A percentile compares a stretch with the other conserved stretches of the same genome.
Evolutionary conservation across 768 basidiomycete species (phyloP).

Genomic region (Paxillus rubicundulus): DNA sequence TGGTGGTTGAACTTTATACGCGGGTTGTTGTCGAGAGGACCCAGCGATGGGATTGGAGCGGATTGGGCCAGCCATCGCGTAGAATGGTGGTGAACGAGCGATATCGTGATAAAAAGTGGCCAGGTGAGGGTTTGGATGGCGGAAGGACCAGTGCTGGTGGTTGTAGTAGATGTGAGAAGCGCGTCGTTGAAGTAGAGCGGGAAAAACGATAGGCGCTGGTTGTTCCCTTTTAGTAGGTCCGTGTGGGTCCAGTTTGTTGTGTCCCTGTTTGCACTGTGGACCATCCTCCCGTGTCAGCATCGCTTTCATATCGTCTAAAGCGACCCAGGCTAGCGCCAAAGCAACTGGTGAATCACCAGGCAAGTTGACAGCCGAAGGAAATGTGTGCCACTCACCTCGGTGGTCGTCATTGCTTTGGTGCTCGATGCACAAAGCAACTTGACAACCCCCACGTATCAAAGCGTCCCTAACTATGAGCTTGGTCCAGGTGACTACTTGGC

Average conservation of each 20-base stretch:
- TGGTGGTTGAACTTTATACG: conserved; percentile 39
- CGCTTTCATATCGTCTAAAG: conserved; percentile 12
- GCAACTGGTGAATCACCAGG: background rate
- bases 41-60: conserved; percentile 2
- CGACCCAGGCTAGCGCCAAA: background rate
- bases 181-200: conserved; percentile 26
- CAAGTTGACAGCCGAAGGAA: background rate
- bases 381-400: conserved; percentile 14
- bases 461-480: background rate
- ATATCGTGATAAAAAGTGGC: conserved; percentile 5
- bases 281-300: conserved; percentile 1
- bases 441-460: conserved; percentile 17
- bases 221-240: conserved; percentile 33
- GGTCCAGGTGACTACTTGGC: background rate
- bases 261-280: conserved; percentile 27
- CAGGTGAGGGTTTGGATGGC: conserved; percentile 3
- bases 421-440: conserved; percentile 3
- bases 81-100: conserved; percentile 7
- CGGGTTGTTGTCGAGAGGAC: conserved; percentile 9
- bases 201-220: conserved; percentile 21
- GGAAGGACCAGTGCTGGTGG: conserved; percentile 17
- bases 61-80: conserved; percentile 23
- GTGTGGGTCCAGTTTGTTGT: conserved; percentile 36
- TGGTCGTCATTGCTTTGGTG: conserved; percentile 11
- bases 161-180: conserved; percentile 17